phyloP scores from a whole-genome alignment of 306 rosid species.

The Lablab purpureus region DNA sequence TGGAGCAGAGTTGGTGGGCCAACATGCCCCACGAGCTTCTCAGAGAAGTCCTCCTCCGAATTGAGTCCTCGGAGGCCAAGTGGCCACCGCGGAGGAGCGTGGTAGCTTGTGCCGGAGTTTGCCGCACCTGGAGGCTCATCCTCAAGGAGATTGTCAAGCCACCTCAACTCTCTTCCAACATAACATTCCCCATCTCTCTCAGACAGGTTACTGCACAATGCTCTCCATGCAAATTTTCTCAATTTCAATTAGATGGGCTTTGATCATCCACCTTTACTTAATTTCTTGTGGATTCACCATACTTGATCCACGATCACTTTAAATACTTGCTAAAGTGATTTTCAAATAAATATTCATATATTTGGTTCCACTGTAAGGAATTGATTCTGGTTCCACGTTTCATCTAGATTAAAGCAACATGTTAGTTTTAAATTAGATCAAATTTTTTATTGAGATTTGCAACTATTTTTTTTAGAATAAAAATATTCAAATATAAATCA shows the following conservation, averaged over 20 bases:
- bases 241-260: not conserved
- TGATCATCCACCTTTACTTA: no score
- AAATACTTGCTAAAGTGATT: not conserved
- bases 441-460: not conserved
- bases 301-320: not conserved
- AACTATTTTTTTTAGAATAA: not conserved
- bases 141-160: constrained; percentile 75
- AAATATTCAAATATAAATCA: no score
- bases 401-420: not conserved
- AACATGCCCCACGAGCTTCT: constrained; percentile 93
- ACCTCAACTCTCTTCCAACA: constrained; percentile 69
- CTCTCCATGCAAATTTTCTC: not conserved
- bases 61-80: constrained; percentile 74
- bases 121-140: constrained; percentile 86
- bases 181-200: constrained; percentile 92
- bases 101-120: constrained; percentile 94
- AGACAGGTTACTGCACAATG: constrained; percentile 68
- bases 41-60: constrained; percentile 73
- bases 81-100: constrained; percentile 92
- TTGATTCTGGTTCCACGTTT: not conserved
- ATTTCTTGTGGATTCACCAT: not conserved
- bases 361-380: not conserved
- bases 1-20: constrained; percentile 80
- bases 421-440: not conserved
- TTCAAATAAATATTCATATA: not conserved